Evolutionary conservation across 495 filamentous ascomycete species (phyloP).

Genomic region (Paragyromitra xinjiangensis): DNA sequence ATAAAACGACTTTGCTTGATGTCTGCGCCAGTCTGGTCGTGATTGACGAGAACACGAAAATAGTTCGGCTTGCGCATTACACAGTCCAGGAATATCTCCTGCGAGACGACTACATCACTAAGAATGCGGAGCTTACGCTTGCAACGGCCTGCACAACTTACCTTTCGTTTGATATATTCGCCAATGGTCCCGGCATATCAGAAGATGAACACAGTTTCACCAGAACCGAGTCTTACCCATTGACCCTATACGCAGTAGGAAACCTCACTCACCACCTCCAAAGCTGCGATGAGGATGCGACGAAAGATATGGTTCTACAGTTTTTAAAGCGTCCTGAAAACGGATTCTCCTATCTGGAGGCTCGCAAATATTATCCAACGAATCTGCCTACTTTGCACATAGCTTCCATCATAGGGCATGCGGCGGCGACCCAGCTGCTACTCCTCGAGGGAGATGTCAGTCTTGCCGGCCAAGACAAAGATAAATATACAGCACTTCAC

Average conservation of each 20-base stretch:
- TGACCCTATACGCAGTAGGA: not conserved
- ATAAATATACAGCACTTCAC: not conserved
- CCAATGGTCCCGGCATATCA: not conserved
- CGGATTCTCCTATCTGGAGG: not conserved
- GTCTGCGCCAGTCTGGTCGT: not conserved
- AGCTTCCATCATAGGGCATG: not conserved
- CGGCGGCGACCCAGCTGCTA: not conserved
- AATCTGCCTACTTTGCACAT: not conserved
- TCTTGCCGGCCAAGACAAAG: not conserved
- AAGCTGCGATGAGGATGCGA: not conserved
- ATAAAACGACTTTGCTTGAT: not conserved
- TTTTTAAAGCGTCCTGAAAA: not conserved
- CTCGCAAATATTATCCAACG: not conserved
- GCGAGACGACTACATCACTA: not conserved
- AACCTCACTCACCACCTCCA: not conserved
- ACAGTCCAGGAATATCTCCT: constrained; percentile 4
- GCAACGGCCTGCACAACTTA: not conserved
- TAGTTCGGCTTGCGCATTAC: constrained; percentile 4
- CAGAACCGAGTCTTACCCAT: not conserved
- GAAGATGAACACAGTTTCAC: not conserved
- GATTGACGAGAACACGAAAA: not conserved
- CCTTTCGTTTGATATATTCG: constrained; percentile 5
- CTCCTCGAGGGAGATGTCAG: not conserved
- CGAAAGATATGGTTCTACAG: not conserved
- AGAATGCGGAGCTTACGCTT: not conserved